phyloP scores from a whole-genome alignment of 768 basidiomycete species.

The Gymnopilus dilepis region DNA sequence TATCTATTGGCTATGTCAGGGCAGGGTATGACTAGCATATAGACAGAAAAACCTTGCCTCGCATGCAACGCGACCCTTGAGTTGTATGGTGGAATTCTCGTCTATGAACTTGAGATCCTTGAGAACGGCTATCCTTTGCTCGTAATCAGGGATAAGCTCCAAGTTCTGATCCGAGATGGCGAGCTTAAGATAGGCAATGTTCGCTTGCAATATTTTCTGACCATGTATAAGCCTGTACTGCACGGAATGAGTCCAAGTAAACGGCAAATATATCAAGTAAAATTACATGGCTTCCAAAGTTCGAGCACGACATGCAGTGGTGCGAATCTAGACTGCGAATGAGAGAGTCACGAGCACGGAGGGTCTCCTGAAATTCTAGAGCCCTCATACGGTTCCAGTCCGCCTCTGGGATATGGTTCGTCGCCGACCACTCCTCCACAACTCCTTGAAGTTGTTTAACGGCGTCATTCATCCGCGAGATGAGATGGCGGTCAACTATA shows the following conservation, averaged over 20 bases:
- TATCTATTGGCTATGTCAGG: constrained; percentile 59
- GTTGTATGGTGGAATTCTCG: constrained; percentile 91
- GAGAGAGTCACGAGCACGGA: constrained; percentile 63
- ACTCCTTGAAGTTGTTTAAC: constrained; percentile 53
- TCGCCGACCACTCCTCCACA: constrained; percentile 61
- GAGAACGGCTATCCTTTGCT: constrained; percentile 89
- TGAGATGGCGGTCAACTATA: constrained; percentile 70
- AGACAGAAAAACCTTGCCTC: constrained; percentile 61
- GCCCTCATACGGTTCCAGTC: constrained; percentile 84
- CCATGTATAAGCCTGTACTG: constrained; percentile 83
- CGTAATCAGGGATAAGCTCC: constrained; percentile 96
- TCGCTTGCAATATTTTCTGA: constrained; percentile 73
- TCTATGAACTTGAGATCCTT: constrained; percentile 93
- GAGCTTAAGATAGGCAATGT: constrained; percentile 78
- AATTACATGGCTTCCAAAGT: constrained; percentile 81
- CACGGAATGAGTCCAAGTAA: constrained; percentile 2
- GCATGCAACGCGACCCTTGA: constrained; percentile 98
- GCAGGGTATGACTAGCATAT: not conserved
- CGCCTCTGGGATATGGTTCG: constrained; percentile 64
- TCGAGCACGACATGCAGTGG: constrained; percentile 61
- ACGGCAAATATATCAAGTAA: not conserved
- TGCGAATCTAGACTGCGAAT: constrained; percentile 45
- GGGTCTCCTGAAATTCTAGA: constrained; percentile 90
- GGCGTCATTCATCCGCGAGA: constrained; percentile 63
- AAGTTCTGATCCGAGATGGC: constrained; percentile 96